Base-by-base conservation (phyloP, 352 stramenopile genomes). In the Aphanomyces astaci region DNA sequence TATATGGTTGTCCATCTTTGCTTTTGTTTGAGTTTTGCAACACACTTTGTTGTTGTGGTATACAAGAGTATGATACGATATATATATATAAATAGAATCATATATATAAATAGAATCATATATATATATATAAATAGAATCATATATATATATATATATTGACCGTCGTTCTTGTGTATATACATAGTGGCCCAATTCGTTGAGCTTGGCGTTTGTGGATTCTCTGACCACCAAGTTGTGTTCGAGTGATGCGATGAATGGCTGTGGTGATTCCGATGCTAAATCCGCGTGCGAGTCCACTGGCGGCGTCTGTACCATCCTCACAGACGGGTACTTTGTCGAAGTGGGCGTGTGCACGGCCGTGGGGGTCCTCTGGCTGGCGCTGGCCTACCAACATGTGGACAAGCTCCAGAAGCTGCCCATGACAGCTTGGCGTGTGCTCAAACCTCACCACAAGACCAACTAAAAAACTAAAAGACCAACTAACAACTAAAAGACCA, bases 101-200 rank as follows among this genome's bases (percentile, higher is more conserved):
- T n/a, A n/a, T n/a, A n/a, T n/a, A n/a, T n/a, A n/a, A n/a, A n/a
- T n/a, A n/a, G n/a, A n/a, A n/a, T n/a, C n/a, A n/a, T n/a, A n/a
- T n/a, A n/a, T n/a, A n/a, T n/a, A n/a, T n/a, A n/a, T n/a, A n/a
- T n/a, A n/a, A n/a, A n/a, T n/a, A n/a, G n/a, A n/a, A n/a, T n/a
- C n/a, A n/a, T n/a, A n/a, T n/a, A n/a, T n/a, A n/a, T n/a, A n/a
- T n/a, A n/a, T n/a, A n/a, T n/a, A n/a, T n/a, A n/a, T n/a, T n/a
- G n/a, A n/a, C n/a, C n/a, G n/a, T n/a, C n/a, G n/a, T n/a, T n/a
- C n/a, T n/a, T n/a, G n/a, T n/a, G n/a, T n/a, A n/a, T n/a, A n/a
- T n/a, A n/a, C n/a, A n/a, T 60, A 87, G 81, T 95, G 86, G 86
- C 86, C 86, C 22, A 95, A 93, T 72, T 95, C 86, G 46, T 72